These are phyloP conservation scores for Lasiosphaeria miniovina DNA, from an alignment of 495 filamentous ascomycete species.

Conservation along the genomic window DNA sequence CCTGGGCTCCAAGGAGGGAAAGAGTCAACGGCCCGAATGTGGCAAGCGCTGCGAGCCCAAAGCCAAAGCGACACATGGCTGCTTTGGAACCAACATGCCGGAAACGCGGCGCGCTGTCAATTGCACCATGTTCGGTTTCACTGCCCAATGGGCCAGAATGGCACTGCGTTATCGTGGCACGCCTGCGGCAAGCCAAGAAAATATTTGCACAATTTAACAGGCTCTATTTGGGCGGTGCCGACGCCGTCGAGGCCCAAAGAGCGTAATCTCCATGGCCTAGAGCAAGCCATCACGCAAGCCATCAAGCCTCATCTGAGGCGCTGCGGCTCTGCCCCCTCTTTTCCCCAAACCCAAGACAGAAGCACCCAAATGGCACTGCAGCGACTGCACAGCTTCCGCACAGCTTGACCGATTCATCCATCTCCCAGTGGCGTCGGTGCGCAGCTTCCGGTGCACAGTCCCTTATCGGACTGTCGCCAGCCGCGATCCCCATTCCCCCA, in stretches of 20 bases:
- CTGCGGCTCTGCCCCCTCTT: slow-evolving; percentile 1
- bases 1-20: neutral
- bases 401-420: neutral
- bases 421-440: too few species aligned
- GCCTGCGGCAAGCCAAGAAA: neutral
- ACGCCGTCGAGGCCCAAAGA: neutral
- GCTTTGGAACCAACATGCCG: neutral
- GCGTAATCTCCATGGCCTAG: neutral
- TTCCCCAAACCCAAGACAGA: neutral
- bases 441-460: too few species aligned
- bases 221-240: too few species aligned
- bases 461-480: too few species aligned
- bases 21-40: slow-evolving; percentile 1
- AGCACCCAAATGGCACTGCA: neutral
- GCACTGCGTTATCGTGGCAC: neutral
- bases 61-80: neutral
- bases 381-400: neutral
- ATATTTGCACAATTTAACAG: neutral
- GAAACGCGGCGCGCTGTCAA: too few species aligned
- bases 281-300: too few species aligned
- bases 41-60: neutral
- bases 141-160: neutral
- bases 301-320: neutral
- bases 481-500: too few species aligned
- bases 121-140: neutral